Percentiles rank a stretch among this genome's conserved stretches.
Evolutionary conservation across 2,329 filamentous ascomycete species (phyloP).

Genomic region (Aurifilum marmelostoma): DNA sequence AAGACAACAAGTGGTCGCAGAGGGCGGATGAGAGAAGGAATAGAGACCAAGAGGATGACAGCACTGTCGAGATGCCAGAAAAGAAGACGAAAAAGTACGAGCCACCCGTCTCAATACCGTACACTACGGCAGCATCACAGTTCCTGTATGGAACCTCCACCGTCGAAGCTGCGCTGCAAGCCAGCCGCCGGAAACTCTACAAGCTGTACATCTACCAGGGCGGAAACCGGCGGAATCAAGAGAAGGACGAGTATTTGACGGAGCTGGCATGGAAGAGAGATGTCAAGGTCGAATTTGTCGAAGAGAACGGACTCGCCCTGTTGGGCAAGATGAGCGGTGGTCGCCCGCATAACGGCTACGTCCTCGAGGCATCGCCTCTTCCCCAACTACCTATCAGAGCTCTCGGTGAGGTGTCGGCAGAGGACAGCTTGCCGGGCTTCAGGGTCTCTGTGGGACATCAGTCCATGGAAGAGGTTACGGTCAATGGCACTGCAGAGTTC

Average conservation of each 20-base stretch:
- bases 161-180: slow-evolving; percentile 76
- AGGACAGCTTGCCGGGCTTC: slow-evolving; percentile 55
- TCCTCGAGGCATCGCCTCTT: slow-evolving; percentile 85
- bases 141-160: slow-evolving; percentile 87
- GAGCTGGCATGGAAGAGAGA: slow-evolving; percentile 51
- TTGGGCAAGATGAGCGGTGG: slow-evolving; percentile 83
- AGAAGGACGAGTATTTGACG: slow-evolving; percentile 49
- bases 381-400: slow-evolving; percentile 69
- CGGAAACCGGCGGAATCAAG: slow-evolving; percentile 50
- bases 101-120: slow-evolving; percentile 41
- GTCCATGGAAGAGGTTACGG: slow-evolving; percentile 69
- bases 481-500: slow-evolving; percentile 72
- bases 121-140: slow-evolving; percentile 85
- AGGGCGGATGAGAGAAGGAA: slow-evolving; percentile 9
- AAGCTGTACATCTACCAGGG: slow-evolving; percentile 77
- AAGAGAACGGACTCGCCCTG: slow-evolving; percentile 63
- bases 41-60: slow-evolving; percentile 1
- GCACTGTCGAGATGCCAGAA: slow-evolving; percentile 7
- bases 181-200: slow-evolving; percentile 73
- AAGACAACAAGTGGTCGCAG: neutral
- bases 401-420: slow-evolving; percentile 54
- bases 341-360: slow-evolving; percentile 85
- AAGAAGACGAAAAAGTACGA: slow-evolving; percentile 25
- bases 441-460: slow-evolving; percentile 66
- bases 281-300: slow-evolving; percentile 62